Conservation (phyloP, 1,139 yeast genomes). For the Debaryomycetaceae sp. region DNA sequence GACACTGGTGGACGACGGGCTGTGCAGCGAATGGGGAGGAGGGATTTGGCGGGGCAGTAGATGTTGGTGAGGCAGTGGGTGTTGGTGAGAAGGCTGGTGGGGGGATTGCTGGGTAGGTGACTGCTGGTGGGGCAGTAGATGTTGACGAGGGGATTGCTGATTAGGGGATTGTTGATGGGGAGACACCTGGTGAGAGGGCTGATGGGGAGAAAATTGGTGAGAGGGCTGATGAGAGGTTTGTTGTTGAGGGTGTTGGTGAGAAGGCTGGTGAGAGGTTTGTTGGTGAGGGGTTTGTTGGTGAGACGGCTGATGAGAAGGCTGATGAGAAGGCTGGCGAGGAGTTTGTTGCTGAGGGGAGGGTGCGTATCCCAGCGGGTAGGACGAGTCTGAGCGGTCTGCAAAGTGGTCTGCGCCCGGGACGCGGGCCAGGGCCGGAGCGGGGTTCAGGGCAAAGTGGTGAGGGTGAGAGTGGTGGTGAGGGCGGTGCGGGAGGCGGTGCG, state of each 20-base stretch:
- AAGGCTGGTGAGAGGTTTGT: background rate
- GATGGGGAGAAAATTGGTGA: background rate
- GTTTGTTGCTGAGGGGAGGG: no score
- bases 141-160: slow-evolving; percentile 1
- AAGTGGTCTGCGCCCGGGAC: no score
- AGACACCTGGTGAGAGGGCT: background rate
- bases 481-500: no score
- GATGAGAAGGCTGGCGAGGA: no score
- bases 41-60: background rate
- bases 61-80: background rate
- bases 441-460: no score
- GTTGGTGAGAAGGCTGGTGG: slow-evolving; percentile 1
- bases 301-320: background rate
- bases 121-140: background rate
- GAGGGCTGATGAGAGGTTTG: background rate
- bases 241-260: background rate
- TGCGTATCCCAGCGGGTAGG: no score
- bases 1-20: no score
- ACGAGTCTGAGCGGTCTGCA: no score
- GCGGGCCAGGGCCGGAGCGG: no score
- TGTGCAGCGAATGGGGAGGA: slow-evolving; percentile 1
- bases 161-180: slow-evolving; percentile 1
- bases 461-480: no score
- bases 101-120: background rate
- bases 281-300: background rate